Evolutionary conservation across 345 rosid genomes (phyloP).

Genomic region (Linum usitatissimum): DNA sequence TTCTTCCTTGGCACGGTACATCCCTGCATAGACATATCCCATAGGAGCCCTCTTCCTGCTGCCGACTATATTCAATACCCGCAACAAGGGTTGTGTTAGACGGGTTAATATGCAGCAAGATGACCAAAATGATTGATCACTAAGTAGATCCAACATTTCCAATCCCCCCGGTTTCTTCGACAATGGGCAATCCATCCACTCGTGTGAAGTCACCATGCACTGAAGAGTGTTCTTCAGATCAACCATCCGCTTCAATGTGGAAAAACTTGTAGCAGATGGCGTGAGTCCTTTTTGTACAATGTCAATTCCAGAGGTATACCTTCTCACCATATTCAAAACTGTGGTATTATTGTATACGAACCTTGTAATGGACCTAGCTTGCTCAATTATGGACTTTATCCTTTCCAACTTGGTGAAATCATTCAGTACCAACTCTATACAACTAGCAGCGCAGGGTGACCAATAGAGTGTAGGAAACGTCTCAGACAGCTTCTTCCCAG

Average conservation of each 20-base stretch:
- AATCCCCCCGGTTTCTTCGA: slow-evolving; percentile 72
- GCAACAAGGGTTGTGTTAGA: slow-evolving; percentile 52
- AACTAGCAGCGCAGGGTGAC: slow-evolving; percentile 24
- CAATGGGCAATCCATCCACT: slow-evolving; percentile 1
- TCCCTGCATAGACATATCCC: slow-evolving; percentile 77
- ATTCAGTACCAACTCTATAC: slow-evolving; percentile 19
- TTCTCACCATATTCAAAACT: background rate
- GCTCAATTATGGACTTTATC: slow-evolving; percentile 12
- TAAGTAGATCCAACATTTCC: slow-evolving; percentile 50
- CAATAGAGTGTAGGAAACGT: slow-evolving; percentile 15
- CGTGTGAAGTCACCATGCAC: background rate
- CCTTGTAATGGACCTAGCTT: slow-evolving; percentile 19
- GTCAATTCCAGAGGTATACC: background rate
- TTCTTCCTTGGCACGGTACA: slow-evolving; percentile 68
- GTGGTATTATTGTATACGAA: slow-evolving; percentile 16
- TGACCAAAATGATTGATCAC: slow-evolving; percentile 71
- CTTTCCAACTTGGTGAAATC: slow-evolving; percentile 16
- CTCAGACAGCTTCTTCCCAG: slow-evolving; percentile 12
- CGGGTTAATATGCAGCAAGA: slow-evolving; percentile 38
- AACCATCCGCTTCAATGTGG: background rate
- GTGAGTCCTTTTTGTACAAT: slow-evolving; percentile 1
- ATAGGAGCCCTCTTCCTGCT: slow-evolving; percentile 68
- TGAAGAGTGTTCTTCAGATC: background rate
- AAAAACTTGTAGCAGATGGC: background rate
- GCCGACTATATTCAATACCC: slow-evolving; percentile 41